Conservation (phyloP, 139 green algal genomes). For the Chlamydomonas sp. region DNA sequence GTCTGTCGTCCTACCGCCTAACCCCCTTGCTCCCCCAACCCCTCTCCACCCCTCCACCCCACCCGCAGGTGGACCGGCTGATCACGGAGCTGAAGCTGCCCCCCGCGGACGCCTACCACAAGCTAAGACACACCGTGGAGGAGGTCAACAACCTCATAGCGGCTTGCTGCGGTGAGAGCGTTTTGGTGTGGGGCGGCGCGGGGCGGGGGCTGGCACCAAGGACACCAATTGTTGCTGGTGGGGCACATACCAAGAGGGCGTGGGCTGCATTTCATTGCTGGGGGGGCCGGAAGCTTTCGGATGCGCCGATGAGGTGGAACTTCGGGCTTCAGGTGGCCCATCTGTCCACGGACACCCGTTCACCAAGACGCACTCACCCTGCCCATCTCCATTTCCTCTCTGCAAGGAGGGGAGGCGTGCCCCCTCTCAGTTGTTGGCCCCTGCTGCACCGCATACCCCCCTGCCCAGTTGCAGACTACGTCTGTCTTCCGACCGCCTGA, state of each 20-base stretch:
- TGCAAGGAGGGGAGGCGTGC: background rate
- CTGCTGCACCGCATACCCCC: background rate
- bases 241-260: background rate
- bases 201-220: background rate
- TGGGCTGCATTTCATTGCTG: background rate
- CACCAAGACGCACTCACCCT: no score
- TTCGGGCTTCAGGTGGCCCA: no score
- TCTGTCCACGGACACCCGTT: no score
- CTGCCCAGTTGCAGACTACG: background rate
- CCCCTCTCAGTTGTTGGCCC: background rate
- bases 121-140: constrained; percentile 96
- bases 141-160: constrained; percentile 89
- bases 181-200: no score
- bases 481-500: no score
- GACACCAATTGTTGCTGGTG: constrained; percentile 13
- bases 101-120: constrained; percentile 97
- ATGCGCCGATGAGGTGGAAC: no score
- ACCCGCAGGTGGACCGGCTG: constrained; percentile 86
- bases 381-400: no score
- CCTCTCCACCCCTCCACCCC: no score
- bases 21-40: no score
- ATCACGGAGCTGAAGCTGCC: constrained; percentile 99
- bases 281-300: no score
- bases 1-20: no score
- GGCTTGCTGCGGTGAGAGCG: constrained; percentile 16